Evolutionary conservation across 768 basidiomycete species (phyloP).

Genomic region (Coprinopsis marcescibilis): DNA sequence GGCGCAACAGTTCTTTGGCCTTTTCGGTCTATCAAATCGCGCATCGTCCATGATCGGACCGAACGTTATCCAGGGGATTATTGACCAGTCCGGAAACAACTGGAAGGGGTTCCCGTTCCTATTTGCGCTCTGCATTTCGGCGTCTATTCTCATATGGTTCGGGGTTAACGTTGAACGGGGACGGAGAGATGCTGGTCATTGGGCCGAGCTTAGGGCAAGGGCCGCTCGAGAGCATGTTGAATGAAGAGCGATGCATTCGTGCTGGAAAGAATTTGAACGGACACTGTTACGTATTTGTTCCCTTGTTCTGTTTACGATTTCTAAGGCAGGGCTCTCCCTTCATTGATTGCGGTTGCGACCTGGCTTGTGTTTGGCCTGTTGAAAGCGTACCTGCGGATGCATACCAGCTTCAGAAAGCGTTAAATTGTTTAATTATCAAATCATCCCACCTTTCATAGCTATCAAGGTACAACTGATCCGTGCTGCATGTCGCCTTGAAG

Average conservation of each 20-base stretch:
- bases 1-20: conserved; percentile 66
- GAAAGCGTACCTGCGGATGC: conserved; percentile 54
- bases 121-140: conserved; percentile 61
- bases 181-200: conserved; percentile 51
- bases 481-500: conserved; percentile 65
- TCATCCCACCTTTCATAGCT: conserved; percentile 58
- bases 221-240: background rate
- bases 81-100: conserved; percentile 62
- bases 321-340: conserved; percentile 59
- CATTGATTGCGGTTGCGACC: conserved; percentile 70
- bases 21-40: conserved; percentile 79
- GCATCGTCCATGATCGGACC: conserved; percentile 87
- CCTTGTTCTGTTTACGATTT: too few relatives aligned
- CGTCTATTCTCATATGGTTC: conserved; percentile 76
- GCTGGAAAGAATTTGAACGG: too few relatives aligned
- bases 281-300: too few relatives aligned
- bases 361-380: conserved; percentile 75
- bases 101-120: conserved; percentile 86
- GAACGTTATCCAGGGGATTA: conserved; percentile 81
- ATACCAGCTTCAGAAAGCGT: conserved; percentile 3
- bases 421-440: background rate
- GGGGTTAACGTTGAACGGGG: conserved; percentile 60
- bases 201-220: conserved; percentile 35
- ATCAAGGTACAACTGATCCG: conserved; percentile 59
- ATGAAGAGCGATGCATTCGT: too few relatives aligned